Conservation (phyloP, 2,329 filamentous ascomycete genomes). For the Diplodia mutila region DNA sequence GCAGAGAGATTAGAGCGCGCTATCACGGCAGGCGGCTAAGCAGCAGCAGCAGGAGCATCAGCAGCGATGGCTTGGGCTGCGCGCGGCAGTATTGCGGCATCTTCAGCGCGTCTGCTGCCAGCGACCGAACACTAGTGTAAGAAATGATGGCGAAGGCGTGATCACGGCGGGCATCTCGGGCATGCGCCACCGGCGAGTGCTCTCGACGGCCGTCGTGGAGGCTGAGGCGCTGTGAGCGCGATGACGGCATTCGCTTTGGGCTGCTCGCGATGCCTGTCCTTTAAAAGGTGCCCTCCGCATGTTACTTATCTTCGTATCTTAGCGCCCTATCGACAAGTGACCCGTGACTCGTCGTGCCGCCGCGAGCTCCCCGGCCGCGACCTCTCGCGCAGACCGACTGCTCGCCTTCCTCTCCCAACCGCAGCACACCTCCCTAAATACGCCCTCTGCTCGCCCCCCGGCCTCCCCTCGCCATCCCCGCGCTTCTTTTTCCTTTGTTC, state of each 20-base stretch:
- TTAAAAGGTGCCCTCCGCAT: conserved; percentile 2
- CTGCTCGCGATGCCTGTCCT: conserved; percentile 15
- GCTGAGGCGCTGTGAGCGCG: conserved; percentile 1
- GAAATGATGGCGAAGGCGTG: conserved; percentile 24
- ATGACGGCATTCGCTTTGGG: conserved; percentile 17
- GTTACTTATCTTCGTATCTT: conserved; percentile 11
- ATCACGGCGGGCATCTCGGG: conserved; percentile 17
- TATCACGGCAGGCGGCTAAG: conserved; percentile 14
- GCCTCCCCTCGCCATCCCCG: background rate
- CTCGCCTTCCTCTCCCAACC: conserved; percentile 16
- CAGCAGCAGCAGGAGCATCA: background rate
- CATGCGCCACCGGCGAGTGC: conserved; percentile 19
- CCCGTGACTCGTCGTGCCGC: conserved; percentile 12
- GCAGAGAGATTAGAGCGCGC: conserved; percentile 1
- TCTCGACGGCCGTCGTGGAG: background rate
- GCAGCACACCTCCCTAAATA: conserved; percentile 13
- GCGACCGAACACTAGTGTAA: conserved; percentile 14
- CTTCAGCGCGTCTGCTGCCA: conserved; percentile 17
- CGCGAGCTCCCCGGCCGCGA: background rate
- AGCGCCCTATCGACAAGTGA: background rate
- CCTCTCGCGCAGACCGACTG: conserved; percentile 20
- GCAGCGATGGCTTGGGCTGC: background rate
- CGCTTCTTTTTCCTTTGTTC: conserved; percentile 25
- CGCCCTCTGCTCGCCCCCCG: conserved; percentile 3
- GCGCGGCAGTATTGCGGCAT: conserved; percentile 10